Base-by-base conservation (phyloP, 129 eudicot genomes). In the Ambrosia artemisiifolia region DNA sequence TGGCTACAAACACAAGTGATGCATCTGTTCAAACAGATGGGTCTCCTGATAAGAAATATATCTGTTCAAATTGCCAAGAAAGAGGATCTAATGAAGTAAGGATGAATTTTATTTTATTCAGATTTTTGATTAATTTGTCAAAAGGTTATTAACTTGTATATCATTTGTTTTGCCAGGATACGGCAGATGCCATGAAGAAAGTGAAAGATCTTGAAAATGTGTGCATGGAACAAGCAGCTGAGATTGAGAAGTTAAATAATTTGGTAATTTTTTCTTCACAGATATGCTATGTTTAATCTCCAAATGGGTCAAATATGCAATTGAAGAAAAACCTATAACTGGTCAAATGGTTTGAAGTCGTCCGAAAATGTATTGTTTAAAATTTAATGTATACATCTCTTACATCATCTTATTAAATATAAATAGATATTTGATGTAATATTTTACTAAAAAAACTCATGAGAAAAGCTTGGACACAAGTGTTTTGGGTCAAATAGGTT, bases 221-320 rank as follows among this genome's bases (percentile, higher is more conserved):
- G 47, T 90, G 97, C 75, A 74, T 65, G 81, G 97, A 88, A 53
- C 99, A 90, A 77, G 92, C 84, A 67, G 91, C 89, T 59, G 86
- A 88, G 82, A 88, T 95, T 75, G 99, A 90, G 82, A 86, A 75
- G 81, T 85, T 95, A 69, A 90, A 86, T 70, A 83, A 63, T 62
- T 46, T 77, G 97, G 99, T 90, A 46, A 32, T 32, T 65, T 28
- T 65, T n/a, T 69, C 48, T 62, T 16, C 14, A 69, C 35, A 54
- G 4, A 9, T 36, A 46, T 38, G 11, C 19, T n/a, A 35, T 35
- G 60, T 33, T 38, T 51, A 10, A 55, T 55, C 62, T 55, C 63
- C 12, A 10, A 10, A 2, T 8, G 18, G 16, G 43, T 60, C 42
- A 20, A 20, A 24, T 32, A 55, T 20, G 14, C n/a, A 55, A 9